Conservation (phyloP, 83 land plant genomes). For the Isoetes engelmannii region DNA sequence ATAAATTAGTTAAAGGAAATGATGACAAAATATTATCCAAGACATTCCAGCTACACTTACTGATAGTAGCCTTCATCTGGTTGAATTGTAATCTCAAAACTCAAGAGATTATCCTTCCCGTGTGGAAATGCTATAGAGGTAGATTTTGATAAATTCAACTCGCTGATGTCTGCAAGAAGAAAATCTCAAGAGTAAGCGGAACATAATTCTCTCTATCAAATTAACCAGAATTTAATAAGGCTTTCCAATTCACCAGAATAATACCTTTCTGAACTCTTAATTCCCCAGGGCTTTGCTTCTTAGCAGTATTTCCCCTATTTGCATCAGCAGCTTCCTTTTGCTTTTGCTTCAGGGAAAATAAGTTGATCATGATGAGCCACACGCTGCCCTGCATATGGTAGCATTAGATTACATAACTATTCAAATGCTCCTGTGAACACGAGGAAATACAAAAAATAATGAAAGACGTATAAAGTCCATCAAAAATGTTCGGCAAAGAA, state of each 20-base stretch:
- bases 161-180: conserved; percentile 1
- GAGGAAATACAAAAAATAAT: too few relatives aligned
- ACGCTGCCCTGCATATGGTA: too few relatives aligned
- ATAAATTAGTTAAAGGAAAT: neutral
- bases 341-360: conserved; percentile 28
- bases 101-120: conserved; percentile 15
- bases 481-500: too few relatives aligned
- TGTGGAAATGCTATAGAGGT: conserved; percentile 12
- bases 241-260: neutral
- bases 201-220: neutral
- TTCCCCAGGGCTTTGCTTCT: conserved; percentile 38
- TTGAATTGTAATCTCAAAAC: conserved; percentile 7
- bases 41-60: neutral
- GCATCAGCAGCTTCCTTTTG: conserved; percentile 38
- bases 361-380: conserved; percentile 20
- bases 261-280: conserved; percentile 35
- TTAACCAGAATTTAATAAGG: neutral
- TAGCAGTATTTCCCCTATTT: conserved; percentile 20
- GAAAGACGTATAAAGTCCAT: too few relatives aligned
- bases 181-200: neutral
- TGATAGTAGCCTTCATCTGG: conserved; percentile 16
- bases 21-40: neutral
- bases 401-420: too few relatives aligned
- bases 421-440: too few relatives aligned
- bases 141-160: conserved; percentile 15